Evolutionary conservation across 345 rosid genomes (phyloP).

Genomic region (Gynandropsis gynandra): DNA sequence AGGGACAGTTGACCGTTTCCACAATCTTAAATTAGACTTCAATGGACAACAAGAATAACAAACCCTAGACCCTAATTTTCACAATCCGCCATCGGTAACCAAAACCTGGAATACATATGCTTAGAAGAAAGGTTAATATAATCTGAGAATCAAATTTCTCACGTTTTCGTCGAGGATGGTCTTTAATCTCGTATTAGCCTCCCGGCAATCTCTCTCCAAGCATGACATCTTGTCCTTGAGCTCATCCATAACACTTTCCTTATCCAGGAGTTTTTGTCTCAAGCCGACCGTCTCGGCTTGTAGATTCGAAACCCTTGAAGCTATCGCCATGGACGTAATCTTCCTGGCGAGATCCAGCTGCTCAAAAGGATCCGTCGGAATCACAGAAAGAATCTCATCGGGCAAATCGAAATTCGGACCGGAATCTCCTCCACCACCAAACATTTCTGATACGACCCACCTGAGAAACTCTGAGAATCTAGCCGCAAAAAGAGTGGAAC

Average conservation of each 20-base stretch:
- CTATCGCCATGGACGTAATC: constrained; percentile 93
- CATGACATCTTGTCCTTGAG: constrained; percentile 52
- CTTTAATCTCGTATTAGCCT: constrained; percentile 61
- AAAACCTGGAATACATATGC: no score
- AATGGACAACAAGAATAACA: no score
- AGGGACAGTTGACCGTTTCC: no score
- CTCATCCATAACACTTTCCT: constrained; percentile 55
- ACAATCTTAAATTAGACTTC: no score
- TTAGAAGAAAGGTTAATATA: no score
- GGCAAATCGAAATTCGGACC: constrained; percentile 55
- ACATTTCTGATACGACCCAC: neutral
- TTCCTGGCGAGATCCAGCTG: constrained; percentile 97
- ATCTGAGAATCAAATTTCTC: neutral
- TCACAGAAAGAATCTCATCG: constrained; percentile 71
- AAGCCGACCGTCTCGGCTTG: constrained; percentile 57
- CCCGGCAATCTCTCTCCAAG: constrained; percentile 46
- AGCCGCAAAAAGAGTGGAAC: no score
- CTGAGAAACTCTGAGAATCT: neutral
- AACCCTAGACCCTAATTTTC: no score
- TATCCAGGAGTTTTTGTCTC: constrained; percentile 48
- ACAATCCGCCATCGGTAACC: no score
- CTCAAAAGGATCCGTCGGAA: constrained; percentile 85
- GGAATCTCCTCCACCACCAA: constrained; percentile 28
- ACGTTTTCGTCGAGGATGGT: constrained; percentile 63
- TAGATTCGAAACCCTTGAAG: constrained; percentile 79